Base-by-base conservation (phyloP, 352 stramenopile genomes). In the Pythium coloratum region DNA sequence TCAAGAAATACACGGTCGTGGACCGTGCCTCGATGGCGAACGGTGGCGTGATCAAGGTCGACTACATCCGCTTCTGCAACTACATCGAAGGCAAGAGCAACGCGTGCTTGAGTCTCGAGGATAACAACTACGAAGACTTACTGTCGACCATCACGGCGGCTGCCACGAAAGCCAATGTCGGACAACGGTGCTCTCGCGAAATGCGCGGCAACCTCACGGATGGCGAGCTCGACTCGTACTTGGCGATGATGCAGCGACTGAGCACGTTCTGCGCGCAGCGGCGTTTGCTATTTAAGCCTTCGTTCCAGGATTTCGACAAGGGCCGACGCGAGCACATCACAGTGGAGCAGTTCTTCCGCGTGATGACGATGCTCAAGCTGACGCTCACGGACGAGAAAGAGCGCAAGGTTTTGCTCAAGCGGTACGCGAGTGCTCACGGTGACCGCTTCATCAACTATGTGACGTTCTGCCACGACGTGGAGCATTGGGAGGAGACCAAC, bases 391-490 rank as follows among this genome's bases (percentile, higher is more conserved):
- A 62, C 20, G 77, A 88, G 16, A 71, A 55, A 7, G 87, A 95
- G 64, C 74, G 70, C 32, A 71, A 65, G 18, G 78, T 84, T 6
- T 49, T 94, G n/a, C 70, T 92, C 30, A 86, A 85, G 64, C 80
- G 83, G 6, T 95, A 94, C 44, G 65, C 80, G 9, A 95, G 87
- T 53, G 62, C 77, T 3, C 81, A 92, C 54, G 86, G 82, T 34
- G 85, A 94, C 12, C 75, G 80, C 4, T 95, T 90, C 38, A 67
- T 95, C 26, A 95, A 94, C 73, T 95, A 92, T 56, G 84, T 92
- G 49, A 93, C 84, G 0, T 95, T 95, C 47, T 95, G 87, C 69
- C 80, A 84, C 53, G 87, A 94, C 28, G 68, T 95, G 3, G 87
- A 93, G 55, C 69, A 87, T 40, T 89, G 77, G 77, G 67, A 77